Percentiles rank a stretch among this genome's conserved stretches.
Evolutionary conservation across 768 basidiomycete genomes (phyloP).

Genomic region (Mrakia frigida): DNA sequence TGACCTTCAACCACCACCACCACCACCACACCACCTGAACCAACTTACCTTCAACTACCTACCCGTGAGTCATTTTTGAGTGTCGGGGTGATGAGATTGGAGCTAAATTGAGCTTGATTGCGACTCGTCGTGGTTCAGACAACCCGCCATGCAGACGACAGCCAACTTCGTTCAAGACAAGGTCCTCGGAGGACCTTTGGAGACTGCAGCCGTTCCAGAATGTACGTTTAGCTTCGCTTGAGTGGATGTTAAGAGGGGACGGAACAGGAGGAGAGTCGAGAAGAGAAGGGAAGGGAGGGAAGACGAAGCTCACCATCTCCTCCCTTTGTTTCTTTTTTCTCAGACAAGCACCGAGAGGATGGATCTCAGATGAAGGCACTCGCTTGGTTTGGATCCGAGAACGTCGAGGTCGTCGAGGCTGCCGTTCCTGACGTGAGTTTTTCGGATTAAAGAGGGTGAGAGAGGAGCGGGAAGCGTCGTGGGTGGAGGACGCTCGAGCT

Average conservation of each 20-base stretch:
- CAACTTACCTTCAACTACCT: not conserved
- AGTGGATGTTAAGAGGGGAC: not conserved
- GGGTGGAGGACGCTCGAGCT: not conserved
- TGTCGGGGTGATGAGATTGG: not conserved
- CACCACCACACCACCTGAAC: not conserved
- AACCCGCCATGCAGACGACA: slow-evolving; percentile 15
- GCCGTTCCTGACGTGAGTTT: slow-evolving; percentile 49
- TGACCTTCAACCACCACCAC: not conserved
- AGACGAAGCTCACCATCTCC: not conserved
- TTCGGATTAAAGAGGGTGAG: no score
- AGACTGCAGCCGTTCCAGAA: not conserved
- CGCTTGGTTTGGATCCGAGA: slow-evolving; percentile 45
- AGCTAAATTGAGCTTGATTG: no score
- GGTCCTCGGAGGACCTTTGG: slow-evolving; percentile 25
- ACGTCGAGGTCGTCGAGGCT: slow-evolving; percentile 50
- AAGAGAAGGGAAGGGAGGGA: not conserved
- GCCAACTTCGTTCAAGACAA: slow-evolving; percentile 31
- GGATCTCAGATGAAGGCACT: slow-evolving; percentile 27
- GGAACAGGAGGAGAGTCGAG: not conserved
- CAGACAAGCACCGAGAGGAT: slow-evolving; percentile 29
- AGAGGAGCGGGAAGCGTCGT: not conserved
- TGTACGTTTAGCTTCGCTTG: not conserved
- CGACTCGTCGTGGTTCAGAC: not conserved
- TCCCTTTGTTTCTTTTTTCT: not conserved
- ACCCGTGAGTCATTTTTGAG: not conserved